Percentiles rank a stretch among this genome's conserved stretches.
These are phyloP conservation scores for Pisolithus marmoratus DNA, from an alignment of 768 basidiomycete species.

Conservation along the genomic window DNA sequence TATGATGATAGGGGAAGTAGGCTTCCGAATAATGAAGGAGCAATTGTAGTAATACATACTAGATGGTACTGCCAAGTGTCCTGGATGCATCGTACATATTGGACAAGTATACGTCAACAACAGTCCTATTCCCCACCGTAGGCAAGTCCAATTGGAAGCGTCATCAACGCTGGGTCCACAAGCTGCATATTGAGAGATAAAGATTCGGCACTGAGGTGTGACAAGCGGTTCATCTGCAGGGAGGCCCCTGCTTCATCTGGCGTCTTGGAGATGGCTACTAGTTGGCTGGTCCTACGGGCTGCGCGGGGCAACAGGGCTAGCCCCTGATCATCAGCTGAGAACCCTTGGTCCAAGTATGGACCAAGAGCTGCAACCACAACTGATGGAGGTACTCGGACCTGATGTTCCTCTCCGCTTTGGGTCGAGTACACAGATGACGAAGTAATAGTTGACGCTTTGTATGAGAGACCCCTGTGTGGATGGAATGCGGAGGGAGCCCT, in stretches of 20 bases:
- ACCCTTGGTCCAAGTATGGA: conserved; percentile 15
- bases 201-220: conserved; percentile 26
- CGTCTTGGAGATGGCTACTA: neutral
- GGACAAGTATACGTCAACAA: neutral
- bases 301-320: neutral
- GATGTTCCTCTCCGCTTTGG: conserved; percentile 33
- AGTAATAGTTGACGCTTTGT: conserved; percentile 27
- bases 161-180: conserved; percentile 13
- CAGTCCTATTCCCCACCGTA: conserved; percentile 21
- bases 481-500: neutral
- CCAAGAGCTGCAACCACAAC: conserved; percentile 36
- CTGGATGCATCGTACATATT: no score
- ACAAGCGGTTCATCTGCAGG: conserved; percentile 19
- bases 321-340: neutral
- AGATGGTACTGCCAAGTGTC: no score
- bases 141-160: conserved; percentile 18
- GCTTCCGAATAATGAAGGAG: no score
- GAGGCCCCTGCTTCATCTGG: neutral
- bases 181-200: conserved; percentile 6
- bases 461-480: conserved; percentile 1
- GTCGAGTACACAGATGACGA: conserved; percentile 33
- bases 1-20: no score
- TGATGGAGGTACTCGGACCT: conserved; percentile 25
- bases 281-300: neutral
- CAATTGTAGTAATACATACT: no score